Evolutionary conservation across 2,329 filamentous ascomycete genomes (phyloP).

Genomic region (Verticillium tricorpus): DNA sequence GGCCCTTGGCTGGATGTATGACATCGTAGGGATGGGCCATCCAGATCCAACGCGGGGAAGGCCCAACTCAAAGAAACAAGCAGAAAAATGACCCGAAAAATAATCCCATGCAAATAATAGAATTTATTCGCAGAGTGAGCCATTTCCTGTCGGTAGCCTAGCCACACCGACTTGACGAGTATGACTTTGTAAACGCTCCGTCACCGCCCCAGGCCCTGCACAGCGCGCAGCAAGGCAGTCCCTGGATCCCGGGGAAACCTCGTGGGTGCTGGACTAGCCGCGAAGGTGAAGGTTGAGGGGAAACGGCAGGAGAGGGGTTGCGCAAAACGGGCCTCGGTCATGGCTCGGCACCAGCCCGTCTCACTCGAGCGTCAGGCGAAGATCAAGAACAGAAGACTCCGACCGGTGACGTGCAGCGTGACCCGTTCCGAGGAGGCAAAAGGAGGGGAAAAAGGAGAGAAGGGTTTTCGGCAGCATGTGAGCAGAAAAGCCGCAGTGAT

Average conservation of each 20-base stretch:
- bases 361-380: not conserved
- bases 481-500: not conserved
- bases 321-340: not conserved
- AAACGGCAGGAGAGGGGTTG: not conserved
- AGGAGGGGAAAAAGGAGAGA: not conserved
- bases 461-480: not conserved
- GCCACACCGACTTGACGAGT: not conserved
- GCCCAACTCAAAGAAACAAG: not conserved
- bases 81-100: not conserved
- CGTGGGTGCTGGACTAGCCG: not conserved
- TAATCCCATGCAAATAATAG: not conserved
- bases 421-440: not conserved
- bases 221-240: not conserved
- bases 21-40: not conserved
- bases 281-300: not conserved
- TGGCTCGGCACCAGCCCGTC: not conserved
- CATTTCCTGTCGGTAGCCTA: not conserved
- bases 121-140: not conserved
- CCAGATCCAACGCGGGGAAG: not conserved
- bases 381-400: not conserved
- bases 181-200: not conserved
- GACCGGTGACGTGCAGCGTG: not conserved
- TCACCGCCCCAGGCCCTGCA: not conserved
- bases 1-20: not conserved
- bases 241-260: not conserved